phyloP scores from a whole-genome alignment of 2,329 filamentous ascomycete genomes.

The Tolypocladium pustulatum region DNA sequence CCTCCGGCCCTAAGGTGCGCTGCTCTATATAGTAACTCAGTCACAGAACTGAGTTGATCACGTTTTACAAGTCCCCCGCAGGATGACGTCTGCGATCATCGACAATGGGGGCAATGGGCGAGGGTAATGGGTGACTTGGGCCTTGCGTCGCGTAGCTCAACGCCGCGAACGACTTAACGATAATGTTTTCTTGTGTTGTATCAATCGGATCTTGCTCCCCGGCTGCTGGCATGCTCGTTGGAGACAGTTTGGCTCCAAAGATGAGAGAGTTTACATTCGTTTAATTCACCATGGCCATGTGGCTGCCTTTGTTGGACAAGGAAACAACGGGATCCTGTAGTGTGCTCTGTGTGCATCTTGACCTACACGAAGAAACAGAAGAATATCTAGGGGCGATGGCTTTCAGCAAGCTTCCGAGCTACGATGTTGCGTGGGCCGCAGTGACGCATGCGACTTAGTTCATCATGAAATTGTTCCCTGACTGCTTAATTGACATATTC shows the following conservation, averaged over 20 bases:
- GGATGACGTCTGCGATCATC: not conserved
- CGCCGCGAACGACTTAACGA: slow-evolving; percentile 4
- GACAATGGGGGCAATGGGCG: not conserved
- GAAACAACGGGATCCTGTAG: not conserved
- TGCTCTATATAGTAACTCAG: slow-evolving; percentile 2
- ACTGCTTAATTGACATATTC: not conserved
- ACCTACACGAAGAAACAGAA: not conserved
- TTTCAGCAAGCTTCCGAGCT: not conserved
- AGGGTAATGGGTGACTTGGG: not conserved
- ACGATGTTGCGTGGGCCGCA: not conserved
- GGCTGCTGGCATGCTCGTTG: slow-evolving; percentile 3
- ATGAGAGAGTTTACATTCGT: not conserved
- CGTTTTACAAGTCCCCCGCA: slow-evolving; percentile 5
- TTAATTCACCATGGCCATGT: not conserved
- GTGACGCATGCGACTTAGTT: not conserved
- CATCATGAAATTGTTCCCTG: too few species aligned
- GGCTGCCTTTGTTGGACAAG: not conserved
- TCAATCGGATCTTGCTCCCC: not conserved
- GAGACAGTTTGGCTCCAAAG: not conserved
- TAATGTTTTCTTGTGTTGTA: slow-evolving; percentile 2
- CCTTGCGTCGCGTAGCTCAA: not conserved
- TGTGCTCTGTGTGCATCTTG: not conserved
- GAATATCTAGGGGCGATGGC: not conserved
- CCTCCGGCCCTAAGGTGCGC: slow-evolving; percentile 18
- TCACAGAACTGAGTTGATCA: slow-evolving; percentile 7